Evolutionary conservation across 148 eudicot species (phyloP).

Genomic region (Chenopodium suecicum): DNA sequence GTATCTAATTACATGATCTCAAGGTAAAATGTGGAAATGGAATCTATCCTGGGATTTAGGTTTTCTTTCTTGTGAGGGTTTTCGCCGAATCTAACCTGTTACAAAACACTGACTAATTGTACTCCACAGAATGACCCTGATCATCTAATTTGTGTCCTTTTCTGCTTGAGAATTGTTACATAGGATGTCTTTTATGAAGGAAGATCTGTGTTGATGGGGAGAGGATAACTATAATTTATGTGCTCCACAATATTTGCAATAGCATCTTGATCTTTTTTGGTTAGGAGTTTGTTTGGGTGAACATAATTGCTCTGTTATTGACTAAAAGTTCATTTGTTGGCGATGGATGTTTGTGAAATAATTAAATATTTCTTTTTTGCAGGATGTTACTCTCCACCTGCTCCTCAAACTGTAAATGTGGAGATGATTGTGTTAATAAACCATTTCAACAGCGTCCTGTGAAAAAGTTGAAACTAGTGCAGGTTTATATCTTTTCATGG

Average conservation of each 20-base stretch:
- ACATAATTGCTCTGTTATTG: background rate
- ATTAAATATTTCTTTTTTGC: conserved; percentile 21
- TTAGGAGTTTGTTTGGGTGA: background rate
- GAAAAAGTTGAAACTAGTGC: conserved; percentile 84
- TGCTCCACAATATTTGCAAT: background rate
- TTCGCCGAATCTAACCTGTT: background rate
- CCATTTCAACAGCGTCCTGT: conserved; percentile 80
- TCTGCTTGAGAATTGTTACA: background rate
- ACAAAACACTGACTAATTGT: background rate
- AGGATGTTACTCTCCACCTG: conserved; percentile 95
- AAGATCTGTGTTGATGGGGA: background rate
- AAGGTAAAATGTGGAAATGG: background rate
- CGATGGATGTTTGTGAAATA: conserved; percentile 7
- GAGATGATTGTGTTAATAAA: conserved; percentile 77
- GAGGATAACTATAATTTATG: background rate
- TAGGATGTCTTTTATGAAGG: background rate
- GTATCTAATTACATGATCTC: background rate
- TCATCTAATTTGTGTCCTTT: too few relatives aligned
- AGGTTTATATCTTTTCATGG: conserved; percentile 44
- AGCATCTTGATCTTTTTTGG: background rate
- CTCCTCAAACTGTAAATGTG: conserved; percentile 93
- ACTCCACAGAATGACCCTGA: background rate
- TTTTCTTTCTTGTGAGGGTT: background rate
- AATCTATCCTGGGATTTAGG: background rate
- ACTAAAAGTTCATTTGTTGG: conserved; percentile 14